phyloP scores from a whole-genome alignment of 2,329 filamentous ascomycete genomes.

The Phialophora chinensis region DNA sequence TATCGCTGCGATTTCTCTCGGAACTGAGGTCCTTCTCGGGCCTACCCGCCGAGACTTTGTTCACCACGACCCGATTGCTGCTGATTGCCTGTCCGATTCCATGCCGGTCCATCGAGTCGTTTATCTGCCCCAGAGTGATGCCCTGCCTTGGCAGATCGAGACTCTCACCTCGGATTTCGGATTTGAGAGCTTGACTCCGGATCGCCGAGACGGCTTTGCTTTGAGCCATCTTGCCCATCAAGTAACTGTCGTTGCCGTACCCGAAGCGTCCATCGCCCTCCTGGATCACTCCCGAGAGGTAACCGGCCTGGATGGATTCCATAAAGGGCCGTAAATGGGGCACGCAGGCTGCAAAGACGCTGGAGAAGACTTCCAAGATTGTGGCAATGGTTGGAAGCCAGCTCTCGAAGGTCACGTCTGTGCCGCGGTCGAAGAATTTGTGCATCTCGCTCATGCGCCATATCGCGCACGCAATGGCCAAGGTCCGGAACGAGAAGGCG shows the following conservation, averaged over 20 bases:
- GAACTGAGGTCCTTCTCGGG: background rate
- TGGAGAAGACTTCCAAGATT: conserved; percentile 27
- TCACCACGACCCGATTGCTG: conserved; percentile 19
- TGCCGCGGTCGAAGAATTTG: conserved; percentile 22
- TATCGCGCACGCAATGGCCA: conserved; percentile 21
- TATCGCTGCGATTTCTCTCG: conserved; percentile 23
- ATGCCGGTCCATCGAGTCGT: background rate
- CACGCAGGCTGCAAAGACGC: conserved; percentile 27
- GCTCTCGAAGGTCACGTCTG: conserved; percentile 28
- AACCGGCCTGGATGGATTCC: conserved; percentile 32
- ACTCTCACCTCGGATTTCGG: conserved; percentile 18
- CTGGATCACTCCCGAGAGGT: conserved; percentile 26
- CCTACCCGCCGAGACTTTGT: conserved; percentile 15
- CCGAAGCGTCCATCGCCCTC: conserved; percentile 28
- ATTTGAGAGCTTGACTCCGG: conserved; percentile 28
- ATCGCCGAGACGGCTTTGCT: conserved; percentile 22
- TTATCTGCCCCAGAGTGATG: background rate
- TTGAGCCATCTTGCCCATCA: conserved; percentile 31
- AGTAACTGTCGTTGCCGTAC: conserved; percentile 32
- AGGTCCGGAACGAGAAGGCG: conserved; percentile 28
- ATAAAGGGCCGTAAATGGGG: conserved; percentile 31
- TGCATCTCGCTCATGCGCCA: conserved; percentile 26
- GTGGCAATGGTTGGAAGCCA: conserved; percentile 29
- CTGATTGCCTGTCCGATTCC: conserved; percentile 25
- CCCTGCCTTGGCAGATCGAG: conserved; percentile 29